Evolutionary conservation across 2,329 filamentous ascomycete species (phyloP).

Genomic region (Orbilia oligospora): DNA sequence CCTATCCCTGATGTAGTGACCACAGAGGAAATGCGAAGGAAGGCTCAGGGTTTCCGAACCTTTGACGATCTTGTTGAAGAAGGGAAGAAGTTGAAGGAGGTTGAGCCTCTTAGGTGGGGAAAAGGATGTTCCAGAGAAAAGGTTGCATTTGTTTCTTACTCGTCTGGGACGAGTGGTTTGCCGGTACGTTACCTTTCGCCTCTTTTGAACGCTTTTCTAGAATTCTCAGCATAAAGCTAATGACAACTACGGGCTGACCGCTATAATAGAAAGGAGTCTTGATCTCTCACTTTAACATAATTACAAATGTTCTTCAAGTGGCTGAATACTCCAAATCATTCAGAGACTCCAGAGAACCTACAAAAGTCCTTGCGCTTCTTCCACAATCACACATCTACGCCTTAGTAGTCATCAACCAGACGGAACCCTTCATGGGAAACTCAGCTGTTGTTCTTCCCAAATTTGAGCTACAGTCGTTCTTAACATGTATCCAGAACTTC

Average conservation of each 20-base stretch:
- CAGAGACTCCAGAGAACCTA: conserved; percentile 68
- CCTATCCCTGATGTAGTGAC: conserved; percentile 74
- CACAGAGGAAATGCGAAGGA: conserved; percentile 64
- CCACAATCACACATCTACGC: conserved; percentile 88
- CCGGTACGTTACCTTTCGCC: conserved; percentile 71
- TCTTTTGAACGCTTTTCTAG: background rate
- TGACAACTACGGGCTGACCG: background rate
- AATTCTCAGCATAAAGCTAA: conserved; percentile 7
- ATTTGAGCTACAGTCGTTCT: conserved; percentile 79
- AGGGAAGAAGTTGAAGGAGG: conserved; percentile 72
- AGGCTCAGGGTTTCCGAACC: conserved; percentile 72
- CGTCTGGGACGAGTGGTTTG: conserved; percentile 82
- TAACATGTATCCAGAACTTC: conserved; percentile 77
- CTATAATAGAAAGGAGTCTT: conserved; percentile 80
- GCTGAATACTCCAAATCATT: conserved; percentile 66
- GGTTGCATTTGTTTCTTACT: conserved; percentile 83
- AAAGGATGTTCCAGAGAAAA: conserved; percentile 77
- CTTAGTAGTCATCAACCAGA: conserved; percentile 79
- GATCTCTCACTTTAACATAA: conserved; percentile 84
- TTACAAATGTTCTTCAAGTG: conserved; percentile 80
- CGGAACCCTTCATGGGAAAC: conserved; percentile 79
- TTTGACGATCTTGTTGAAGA: conserved; percentile 77
- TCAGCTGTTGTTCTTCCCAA: conserved; percentile 80
- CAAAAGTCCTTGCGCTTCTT: conserved; percentile 77
- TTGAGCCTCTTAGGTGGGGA: conserved; percentile 73